Evolutionary conservation across 2,329 filamentous ascomycete species (phyloP).

Genomic region (Pyricularia sp.): DNA sequence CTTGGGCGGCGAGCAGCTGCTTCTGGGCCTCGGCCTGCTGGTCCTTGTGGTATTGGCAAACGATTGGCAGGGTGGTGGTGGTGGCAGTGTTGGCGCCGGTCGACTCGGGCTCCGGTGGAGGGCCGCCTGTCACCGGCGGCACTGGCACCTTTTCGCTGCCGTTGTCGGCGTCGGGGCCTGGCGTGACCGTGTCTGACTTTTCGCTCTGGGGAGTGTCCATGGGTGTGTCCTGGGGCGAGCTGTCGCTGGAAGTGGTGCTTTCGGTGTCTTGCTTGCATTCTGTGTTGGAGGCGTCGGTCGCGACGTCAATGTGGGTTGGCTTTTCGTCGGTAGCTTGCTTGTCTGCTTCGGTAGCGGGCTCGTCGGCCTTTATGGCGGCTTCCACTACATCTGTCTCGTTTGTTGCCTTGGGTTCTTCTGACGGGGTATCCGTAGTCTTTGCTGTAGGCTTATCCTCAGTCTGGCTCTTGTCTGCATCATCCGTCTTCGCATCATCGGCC

Average conservation of each 20-base stretch:
- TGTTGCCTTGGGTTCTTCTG: background rate
- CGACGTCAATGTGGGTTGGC: slow-evolving; percentile 9
- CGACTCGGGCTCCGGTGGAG: slow-evolving; percentile 8
- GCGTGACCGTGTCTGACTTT: background rate
- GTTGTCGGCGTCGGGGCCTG: slow-evolving; percentile 11
- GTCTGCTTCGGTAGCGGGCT: slow-evolving; percentile 3
- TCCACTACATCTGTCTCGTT: background rate
- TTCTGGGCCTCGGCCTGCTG: slow-evolving; percentile 1
- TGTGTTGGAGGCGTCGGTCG: background rate
- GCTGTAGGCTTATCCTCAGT: background rate
- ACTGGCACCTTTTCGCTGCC: slow-evolving; percentile 24
- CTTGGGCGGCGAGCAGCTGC: background rate
- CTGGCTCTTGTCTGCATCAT: background rate
- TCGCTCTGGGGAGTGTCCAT: slow-evolving; percentile 20
- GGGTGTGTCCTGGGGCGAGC: slow-evolving; percentile 17
- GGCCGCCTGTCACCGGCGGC: slow-evolving; percentile 14
- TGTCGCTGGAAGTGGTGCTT: slow-evolving; percentile 11
- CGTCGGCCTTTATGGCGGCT: slow-evolving; percentile 7
- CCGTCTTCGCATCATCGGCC: background rate
- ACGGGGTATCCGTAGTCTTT: background rate
- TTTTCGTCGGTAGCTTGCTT: slow-evolving; percentile 9
- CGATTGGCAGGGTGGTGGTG: background rate
- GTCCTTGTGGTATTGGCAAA: slow-evolving; percentile 6
- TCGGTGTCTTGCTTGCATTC: slow-evolving; percentile 12
- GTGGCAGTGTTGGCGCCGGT: background rate